Base-by-base conservation (phyloP, 768 basidiomycete species). In the Cyclocybe aegerita region DNA sequence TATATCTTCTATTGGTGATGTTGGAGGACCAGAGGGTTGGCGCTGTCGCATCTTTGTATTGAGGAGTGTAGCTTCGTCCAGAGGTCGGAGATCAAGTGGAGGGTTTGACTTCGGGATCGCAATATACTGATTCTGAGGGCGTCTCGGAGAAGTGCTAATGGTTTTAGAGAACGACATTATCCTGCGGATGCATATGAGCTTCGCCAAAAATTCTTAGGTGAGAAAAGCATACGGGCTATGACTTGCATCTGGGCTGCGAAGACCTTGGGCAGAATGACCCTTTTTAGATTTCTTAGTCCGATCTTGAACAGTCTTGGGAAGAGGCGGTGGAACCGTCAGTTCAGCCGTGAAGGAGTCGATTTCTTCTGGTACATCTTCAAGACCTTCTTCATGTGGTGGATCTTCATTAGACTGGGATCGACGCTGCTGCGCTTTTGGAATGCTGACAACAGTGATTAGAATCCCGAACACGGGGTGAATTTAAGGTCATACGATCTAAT, bases 1-100 rank as follows among this genome's bases (percentile, higher is more conserved):
- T 7, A 56, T 46, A 31, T 71, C 69, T 54, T 72, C 69, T 44
- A 73, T 69, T 4, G 69, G 66, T 5, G 70, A 72, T 9, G 65
- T 68, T 14, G 62, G 63, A 32, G 59, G 58, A 37, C 58, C 58
- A 29, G 45, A 40, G 12, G 36, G 29, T 39, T 47, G 40, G 36
- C 46, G 16, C 30, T 30, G 33, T 2, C 35, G 48, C 17, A 39
- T 50, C 34, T 14, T 39, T 43, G 48, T 30, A 15, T 7, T n/a
- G 2, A 35, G 11, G 11, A 45, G 33, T 4, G 31, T 12, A 4
- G 43, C 39, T 35, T 54, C 46, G 17, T 48, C 29, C 11, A 56
- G 31, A 31, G 54, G 60, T 32, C 43, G 53, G 40, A 61, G 45
- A 48, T 61, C 43, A 17, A 61, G 60, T 30, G 43, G 54, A 39